Base-by-base conservation (phyloP, 306 rosid genomes). In the Sicyos edulis region DNA sequence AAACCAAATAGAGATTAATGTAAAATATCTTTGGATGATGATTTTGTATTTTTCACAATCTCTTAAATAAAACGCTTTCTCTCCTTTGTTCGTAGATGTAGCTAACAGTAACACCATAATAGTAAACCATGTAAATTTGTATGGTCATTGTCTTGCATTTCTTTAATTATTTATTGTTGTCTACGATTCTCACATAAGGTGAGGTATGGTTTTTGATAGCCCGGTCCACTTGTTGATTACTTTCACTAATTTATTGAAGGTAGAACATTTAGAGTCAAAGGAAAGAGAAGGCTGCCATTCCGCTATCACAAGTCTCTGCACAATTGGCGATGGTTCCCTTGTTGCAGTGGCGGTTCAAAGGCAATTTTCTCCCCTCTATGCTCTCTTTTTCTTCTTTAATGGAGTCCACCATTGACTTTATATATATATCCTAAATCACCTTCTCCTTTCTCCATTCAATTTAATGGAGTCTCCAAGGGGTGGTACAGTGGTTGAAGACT, bases 331-430 rank as follows among this genome's bases (percentile, higher is more conserved):
- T 78, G 87, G 95, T 71, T 68, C 78, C 70, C 87, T 83, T 75
- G 88, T 93, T 86, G 96, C 96, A 0, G 96, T 86, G 75, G 91
- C 97, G 56, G 77, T 91, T 68, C 99, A 93, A 78, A 86, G 96
- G 97, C 74, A 87, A 83, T 83, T 78, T 79, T 5, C 17, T 9
- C 4, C 11, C 37, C 17, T 44, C 17, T 19, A 5, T 44, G 54
- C 51, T 66, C 54, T 4, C 29, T 44, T 66, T 74, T 74, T 66
- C 79, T 54, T 29, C 37, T 34, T 22, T 47, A 14, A 45, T 74
- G 78, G 29, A 52, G 55, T 60, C 50, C 72, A 70, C 22, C 66
- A 53, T 75, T 75, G 42, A 65, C 70, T 77, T 61, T 4, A 56
- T 67, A 7, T 77, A 56, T 4, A 56, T 67, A 7, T 74, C 76